Percentiles rank a stretch among this genome's conserved stretches.
These are phyloP conservation scores for Glycine tomentella DNA, from an alignment of 306 rosid genomes.

Conservation along the genomic window DNA sequence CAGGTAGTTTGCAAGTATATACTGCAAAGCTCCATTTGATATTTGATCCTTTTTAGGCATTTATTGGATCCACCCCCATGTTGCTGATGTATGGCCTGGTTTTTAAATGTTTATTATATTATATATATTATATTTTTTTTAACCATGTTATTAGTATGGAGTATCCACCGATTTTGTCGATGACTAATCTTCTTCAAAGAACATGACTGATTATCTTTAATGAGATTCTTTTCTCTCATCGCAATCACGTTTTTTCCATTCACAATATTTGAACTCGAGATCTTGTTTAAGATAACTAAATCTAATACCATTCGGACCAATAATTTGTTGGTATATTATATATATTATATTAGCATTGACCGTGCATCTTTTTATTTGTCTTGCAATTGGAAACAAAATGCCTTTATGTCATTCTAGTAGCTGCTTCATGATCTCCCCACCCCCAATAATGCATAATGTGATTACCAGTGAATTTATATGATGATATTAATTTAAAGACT, in stretches of 20 bases:
- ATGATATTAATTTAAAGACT: no score
- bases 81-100: constrained; percentile 16
- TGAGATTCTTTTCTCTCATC: no score
- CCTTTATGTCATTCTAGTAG: not conserved
- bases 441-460: not conserved
- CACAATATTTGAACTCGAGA: no score
- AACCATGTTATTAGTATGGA: no score
- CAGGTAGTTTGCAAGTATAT: constrained; percentile 36
- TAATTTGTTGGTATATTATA: no score
- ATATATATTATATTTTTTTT: no score
- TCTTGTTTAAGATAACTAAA: no score
- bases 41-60: constrained; percentile 24
- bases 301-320: no score
- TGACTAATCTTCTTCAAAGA: no score
- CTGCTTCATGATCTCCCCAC: not conserved
- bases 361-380: not conserved
- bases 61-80: constrained; percentile 5
- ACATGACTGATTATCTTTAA: no score
- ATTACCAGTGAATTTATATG: not conserved
- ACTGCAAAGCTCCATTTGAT: constrained; percentile 32
- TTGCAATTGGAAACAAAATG: not conserved
- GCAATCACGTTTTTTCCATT: no score
- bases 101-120: not conserved
- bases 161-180: no score
- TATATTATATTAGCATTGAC: not conserved